These are phyloP conservation scores for Aspergillus sp. DNA, from an alignment of 2,329 filamentous ascomycete genomes.

Conservation along the genomic window DNA sequence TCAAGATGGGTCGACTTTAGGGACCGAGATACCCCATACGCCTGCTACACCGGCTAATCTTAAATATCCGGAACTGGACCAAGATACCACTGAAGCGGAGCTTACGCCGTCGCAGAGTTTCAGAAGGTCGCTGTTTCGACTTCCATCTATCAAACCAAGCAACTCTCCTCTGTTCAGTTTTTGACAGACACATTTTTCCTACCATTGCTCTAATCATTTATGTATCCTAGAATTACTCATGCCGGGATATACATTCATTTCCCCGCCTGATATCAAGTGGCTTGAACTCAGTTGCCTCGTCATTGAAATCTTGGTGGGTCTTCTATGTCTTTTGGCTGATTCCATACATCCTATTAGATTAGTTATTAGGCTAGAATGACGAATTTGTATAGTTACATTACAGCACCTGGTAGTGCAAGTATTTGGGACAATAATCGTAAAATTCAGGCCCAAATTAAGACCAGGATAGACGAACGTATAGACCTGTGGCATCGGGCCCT, in stretches of 20 bases:
- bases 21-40: background rate
- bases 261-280: background rate
- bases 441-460: background rate
- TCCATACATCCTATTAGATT: background rate
- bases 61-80: background rate
- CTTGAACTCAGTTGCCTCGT: background rate
- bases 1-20: background rate
- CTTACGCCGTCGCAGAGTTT: background rate
- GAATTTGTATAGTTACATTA: background rate
- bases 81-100: background rate
- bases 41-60: background rate
- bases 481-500: too few species aligned
- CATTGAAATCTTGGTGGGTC: background rate
- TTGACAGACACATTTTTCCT: background rate
- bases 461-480: too few species aligned
- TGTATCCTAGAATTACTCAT: background rate
- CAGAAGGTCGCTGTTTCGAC: slow-evolving; percentile 8
- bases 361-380: background rate
- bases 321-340: background rate
- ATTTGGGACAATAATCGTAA: background rate
- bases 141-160: slow-evolving; percentile 17
- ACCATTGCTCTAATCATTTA: background rate
- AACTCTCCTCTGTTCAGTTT: slow-evolving; percentile 17
- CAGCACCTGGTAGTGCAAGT: background rate
- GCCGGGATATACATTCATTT: background rate